phyloP scores from a whole-genome alignment of 768 basidiomycete genomes.

The Arthromyces matolae region DNA sequence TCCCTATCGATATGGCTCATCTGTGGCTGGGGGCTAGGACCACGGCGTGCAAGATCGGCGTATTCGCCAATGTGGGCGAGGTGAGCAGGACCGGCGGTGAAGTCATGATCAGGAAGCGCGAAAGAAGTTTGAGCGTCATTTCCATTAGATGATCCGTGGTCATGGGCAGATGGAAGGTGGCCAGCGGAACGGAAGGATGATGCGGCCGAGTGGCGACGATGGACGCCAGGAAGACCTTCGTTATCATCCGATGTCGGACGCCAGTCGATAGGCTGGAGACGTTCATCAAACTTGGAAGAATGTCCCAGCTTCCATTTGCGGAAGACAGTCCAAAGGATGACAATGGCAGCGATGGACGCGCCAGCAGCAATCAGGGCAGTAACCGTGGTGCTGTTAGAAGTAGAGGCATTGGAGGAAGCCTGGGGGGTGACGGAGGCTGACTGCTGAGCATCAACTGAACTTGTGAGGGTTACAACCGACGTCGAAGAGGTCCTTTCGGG shows the following conservation, averaged over 20 bases:
- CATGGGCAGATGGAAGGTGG: constrained; percentile 28
- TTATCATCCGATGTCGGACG: constrained; percentile 58
- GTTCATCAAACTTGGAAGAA: constrained; percentile 76
- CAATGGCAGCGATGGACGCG: constrained; percentile 60
- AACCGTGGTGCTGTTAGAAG: constrained; percentile 39
- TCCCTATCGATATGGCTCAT: constrained; percentile 53
- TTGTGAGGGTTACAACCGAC: constrained; percentile 26
- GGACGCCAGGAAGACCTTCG: constrained; percentile 45
- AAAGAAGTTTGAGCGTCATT: constrained; percentile 30
- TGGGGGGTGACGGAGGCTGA: constrained; percentile 27
- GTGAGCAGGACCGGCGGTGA: constrained; percentile 56
- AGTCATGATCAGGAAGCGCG: constrained; percentile 70
- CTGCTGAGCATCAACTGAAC: constrained; percentile 25
- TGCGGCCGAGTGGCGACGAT: constrained; percentile 51
- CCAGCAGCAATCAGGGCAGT: constrained; percentile 71
- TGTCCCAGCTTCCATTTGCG: constrained; percentile 89
- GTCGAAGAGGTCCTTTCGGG: constrained; percentile 16
- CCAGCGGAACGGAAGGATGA: constrained; percentile 70
- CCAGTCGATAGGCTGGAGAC: constrained; percentile 88
- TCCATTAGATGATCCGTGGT: constrained; percentile 26
- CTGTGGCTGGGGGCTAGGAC: constrained; percentile 63
- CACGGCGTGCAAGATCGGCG: constrained; percentile 77
- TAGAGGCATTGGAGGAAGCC: constrained; percentile 22
- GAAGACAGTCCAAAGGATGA: constrained; percentile 84
- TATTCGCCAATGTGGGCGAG: constrained; percentile 75